Conservation (phyloP, 2,329 filamentous ascomycete genomes). For the Akanthomyces dipterigenus region DNA sequence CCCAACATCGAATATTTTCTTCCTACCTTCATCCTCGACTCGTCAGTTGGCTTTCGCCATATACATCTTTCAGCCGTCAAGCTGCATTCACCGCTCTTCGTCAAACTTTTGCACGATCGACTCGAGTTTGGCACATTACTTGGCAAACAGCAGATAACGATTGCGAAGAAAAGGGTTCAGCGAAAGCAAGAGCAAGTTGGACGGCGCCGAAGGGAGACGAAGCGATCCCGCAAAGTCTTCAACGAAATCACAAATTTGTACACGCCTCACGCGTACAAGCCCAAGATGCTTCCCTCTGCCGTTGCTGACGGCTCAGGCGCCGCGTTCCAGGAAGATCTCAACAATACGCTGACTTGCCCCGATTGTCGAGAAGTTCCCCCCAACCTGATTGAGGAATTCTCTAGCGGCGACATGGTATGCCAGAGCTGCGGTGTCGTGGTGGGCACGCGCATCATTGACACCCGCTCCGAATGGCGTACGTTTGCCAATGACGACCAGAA, state of each 20-base stretch:
- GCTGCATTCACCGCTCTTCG: conserved; percentile 66
- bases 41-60: neutral
- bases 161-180: conserved; percentile 20
- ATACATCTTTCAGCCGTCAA: conserved; percentile 41
- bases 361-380: conserved; percentile 92
- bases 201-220: conserved; percentile 26
- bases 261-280: conserved; percentile 31
- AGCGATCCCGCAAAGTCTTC: conserved; percentile 32
- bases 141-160: conserved; percentile 10
- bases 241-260: conserved; percentile 38
- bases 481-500: conserved; percentile 98
- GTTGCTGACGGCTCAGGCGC: conserved; percentile 24
- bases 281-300: conserved; percentile 41
- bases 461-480: conserved; percentile 95
- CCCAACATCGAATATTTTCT: neutral
- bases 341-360: conserved; percentile 75
- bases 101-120: conserved; percentile 45
- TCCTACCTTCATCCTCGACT: neutral
- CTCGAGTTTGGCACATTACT: conserved; percentile 29
- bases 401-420: conserved; percentile 87
- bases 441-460: conserved; percentile 86
- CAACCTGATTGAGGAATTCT: conserved; percentile 87
- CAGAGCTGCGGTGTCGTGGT: conserved; percentile 86
- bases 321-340: conserved; percentile 74
- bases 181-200: conserved; percentile 29